phyloP scores from a whole-genome alignment of 1,284 basidiomycete species.

The Cryptococcus jaspeensis region DNA sequence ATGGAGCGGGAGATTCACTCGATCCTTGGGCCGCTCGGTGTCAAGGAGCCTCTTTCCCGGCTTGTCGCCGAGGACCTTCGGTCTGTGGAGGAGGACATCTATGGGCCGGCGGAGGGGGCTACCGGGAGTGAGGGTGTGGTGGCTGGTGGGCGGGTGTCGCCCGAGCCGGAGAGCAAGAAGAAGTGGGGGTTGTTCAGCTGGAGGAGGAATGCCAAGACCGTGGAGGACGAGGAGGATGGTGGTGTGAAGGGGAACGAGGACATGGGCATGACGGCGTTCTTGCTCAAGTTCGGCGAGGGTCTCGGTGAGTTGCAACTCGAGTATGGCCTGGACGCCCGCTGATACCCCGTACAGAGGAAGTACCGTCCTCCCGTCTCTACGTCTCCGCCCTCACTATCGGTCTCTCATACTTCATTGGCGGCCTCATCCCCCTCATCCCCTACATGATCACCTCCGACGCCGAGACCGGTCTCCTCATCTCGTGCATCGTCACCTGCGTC shows the following conservation, averaged over 20 bases:
- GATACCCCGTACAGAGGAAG: constrained; percentile 63
- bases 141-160: constrained; percentile 49
- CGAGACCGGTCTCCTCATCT: constrained; percentile 48
- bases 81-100: constrained; percentile 59
- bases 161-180: constrained; percentile 16
- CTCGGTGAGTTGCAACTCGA: constrained; percentile 59
- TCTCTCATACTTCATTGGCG: constrained; percentile 71
- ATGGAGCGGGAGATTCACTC: constrained; percentile 92
- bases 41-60: constrained; percentile 76
- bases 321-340: background rate
- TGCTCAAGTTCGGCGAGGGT: constrained; percentile 89
- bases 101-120: constrained; percentile 14
- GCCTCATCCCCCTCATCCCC: constrained; percentile 81
- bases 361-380: constrained; percentile 67
- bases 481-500: constrained; percentile 66
- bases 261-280: constrained; percentile 84
- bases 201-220: constrained; percentile 12
- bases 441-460: constrained; percentile 76
- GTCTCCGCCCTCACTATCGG: constrained; percentile 91
- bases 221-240: constrained; percentile 28
- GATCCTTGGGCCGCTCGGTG: constrained; percentile 82
- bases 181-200: constrained; percentile 19
- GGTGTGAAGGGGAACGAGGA: constrained; percentile 64
- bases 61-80: constrained; percentile 73
- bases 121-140: constrained; percentile 29